Conservation (phyloP, 2,329 filamentous ascomycete genomes). For the Arachnomyces sp. region DNA sequence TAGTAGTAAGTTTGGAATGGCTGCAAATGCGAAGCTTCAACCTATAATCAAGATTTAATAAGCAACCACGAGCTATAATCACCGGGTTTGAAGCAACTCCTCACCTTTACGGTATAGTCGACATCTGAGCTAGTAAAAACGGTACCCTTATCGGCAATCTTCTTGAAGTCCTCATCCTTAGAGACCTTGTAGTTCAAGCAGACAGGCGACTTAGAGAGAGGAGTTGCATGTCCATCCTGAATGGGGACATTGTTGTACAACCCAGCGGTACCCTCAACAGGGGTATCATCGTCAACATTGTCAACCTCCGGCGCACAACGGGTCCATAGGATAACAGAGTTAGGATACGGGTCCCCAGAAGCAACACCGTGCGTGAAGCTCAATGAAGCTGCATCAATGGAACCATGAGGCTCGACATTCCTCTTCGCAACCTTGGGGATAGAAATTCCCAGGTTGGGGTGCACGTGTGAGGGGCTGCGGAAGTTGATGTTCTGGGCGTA, state of each 20-base stretch:
- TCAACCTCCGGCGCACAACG: constrained; percentile 34
- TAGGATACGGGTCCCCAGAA: constrained; percentile 37
- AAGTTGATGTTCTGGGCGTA: constrained; percentile 55
- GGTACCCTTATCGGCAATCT: constrained; percentile 48
- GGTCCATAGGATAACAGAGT: constrained; percentile 39
- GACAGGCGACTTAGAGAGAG: constrained; percentile 50
- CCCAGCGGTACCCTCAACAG: constrained; percentile 49
- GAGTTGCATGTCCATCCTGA: constrained; percentile 46
- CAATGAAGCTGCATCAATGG: constrained; percentile 40
- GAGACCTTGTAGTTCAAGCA: constrained; percentile 60
- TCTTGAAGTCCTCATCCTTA: constrained; percentile 38
- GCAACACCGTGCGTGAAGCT: constrained; percentile 59
- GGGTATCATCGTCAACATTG: constrained; percentile 42
- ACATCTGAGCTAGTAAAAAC: constrained; percentile 65
- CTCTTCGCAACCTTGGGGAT: constrained; percentile 53
- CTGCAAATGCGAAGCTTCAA: constrained; percentile 55
- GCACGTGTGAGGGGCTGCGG: constrained; percentile 56
- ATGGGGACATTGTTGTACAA: constrained; percentile 41
- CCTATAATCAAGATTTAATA: constrained; percentile 27
- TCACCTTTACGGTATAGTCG: constrained; percentile 65
- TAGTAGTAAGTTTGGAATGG: constrained; percentile 58
- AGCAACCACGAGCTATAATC: background rate
- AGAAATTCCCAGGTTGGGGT: constrained; percentile 56
- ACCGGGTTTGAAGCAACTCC: constrained; percentile 7
- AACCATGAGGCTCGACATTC: constrained; percentile 35